Base-by-base conservation (phyloP, 73 alveolate species). In the Durusdinium trenchii region DNA sequence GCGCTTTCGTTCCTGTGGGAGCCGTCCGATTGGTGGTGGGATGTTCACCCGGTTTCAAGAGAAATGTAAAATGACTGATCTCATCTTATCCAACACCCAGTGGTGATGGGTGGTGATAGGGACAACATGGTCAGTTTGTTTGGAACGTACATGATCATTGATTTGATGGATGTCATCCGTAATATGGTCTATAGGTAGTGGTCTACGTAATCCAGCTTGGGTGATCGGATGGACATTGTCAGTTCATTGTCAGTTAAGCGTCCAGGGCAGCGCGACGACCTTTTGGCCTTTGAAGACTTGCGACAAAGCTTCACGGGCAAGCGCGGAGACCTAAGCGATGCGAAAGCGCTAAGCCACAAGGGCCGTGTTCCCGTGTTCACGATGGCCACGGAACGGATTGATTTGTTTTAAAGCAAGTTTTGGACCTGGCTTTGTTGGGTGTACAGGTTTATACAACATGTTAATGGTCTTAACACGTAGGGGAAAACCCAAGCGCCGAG, bases 261-360 rank as follows among this genome's bases (percentile, higher is more conserved):
- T 12, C 23, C n/a, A 60, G 90, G 95, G 42, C 46, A 32, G 20
- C 43, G 40, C 6, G 38, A 42, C 30, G 95, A 64, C 83, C 12
- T 87, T 26, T 50, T n/a, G 60, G 83, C 85, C 67, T 62, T 28
- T 32, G 95, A 87, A 6, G 95, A 87, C 38, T 48, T 87, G 51
- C 84, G 95, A 40, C 95, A 87, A 43, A 87, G 47, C 85, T 87
- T 61, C 64, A 50, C 84, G 2, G 95, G 95, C 46, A 87, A 32
- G 95, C 71, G 85, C 52, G 32, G 36, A 62, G 18, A 62, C 43
- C 18, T 62, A 26, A 62, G 76, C 32, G 5, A 20, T 62, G 18
- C 76, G n/a, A n/a, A n/a, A n/a, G n/a, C n/a, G n/a, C n/a, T n/a
- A n/a, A n/a, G n/a, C n/a, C n/a, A n/a, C n/a, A n/a, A n/a, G n/a